These are phyloP conservation scores for Colletotrichum melonis DNA, from an alignment of 2,329 filamentous ascomycete genomes.

Conservation along the genomic window DNA sequence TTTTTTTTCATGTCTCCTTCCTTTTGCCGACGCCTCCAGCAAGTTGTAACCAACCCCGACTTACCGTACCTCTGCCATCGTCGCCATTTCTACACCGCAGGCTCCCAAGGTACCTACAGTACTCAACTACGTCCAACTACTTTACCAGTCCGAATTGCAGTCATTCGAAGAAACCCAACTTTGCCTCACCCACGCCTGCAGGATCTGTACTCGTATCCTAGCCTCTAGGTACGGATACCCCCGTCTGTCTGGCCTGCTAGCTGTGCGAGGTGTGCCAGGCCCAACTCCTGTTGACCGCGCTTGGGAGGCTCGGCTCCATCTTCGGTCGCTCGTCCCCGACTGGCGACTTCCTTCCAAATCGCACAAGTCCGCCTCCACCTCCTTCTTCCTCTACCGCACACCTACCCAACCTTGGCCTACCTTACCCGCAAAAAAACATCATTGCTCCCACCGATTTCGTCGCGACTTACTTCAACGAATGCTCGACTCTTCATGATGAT, in stretches of 20 bases:
- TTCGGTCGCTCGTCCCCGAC: slow-evolving; percentile 23
- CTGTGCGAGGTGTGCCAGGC: slow-evolving; percentile 20
- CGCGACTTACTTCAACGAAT: slow-evolving; percentile 29
- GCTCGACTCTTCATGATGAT: slow-evolving; percentile 34
- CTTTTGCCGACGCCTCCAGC: neutral
- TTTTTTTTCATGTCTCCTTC: neutral
- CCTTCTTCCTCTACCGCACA: neutral
- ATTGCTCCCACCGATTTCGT: slow-evolving; percentile 1
- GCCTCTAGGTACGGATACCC: neutral
- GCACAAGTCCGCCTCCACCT: neutral
- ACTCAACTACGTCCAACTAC: neutral
- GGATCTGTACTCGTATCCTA: slow-evolving; percentile 5
- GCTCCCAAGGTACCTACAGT: neutral
- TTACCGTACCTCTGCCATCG: neutral
- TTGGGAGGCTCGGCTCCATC: neutral
- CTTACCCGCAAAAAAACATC: neutral
- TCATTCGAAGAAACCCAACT: neutral
- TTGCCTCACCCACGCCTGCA: neutral
- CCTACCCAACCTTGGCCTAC: neutral
- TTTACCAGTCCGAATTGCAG: neutral
- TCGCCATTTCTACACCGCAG: neutral
- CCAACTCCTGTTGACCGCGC: slow-evolving; percentile 18
- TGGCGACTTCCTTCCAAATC: neutral
- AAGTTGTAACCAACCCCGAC: neutral
- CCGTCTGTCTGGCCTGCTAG: slow-evolving; percentile 18